Base-by-base conservation (phyloP, 225 moss, liverwort and hornwort genomes). In the Anthoceros angustus region DNA sequence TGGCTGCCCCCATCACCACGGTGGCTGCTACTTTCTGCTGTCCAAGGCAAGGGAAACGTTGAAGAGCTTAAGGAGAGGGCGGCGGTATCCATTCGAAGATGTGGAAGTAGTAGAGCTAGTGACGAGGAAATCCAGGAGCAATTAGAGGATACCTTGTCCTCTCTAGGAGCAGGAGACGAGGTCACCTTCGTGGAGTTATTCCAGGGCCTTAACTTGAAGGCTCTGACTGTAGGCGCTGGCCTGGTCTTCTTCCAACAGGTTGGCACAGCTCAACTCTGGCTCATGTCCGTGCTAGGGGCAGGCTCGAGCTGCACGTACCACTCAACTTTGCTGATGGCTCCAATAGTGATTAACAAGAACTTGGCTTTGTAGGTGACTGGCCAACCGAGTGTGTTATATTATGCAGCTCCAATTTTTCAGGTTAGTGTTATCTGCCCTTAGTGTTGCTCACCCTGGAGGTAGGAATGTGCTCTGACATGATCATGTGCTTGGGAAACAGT, bases 311-410 rank as follows among this genome's bases (percentile, higher is more conserved):
- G 32, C 2, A 4, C 32, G 4, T 32, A 32, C 32, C 32, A 32
- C 32, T 4, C 32, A n/a, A n/a, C n/a, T n/a, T n/a, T n/a, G n/a
- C n/a, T n/a, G n/a, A 32, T 32, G 32, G 32, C 32, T 32, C 32
- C 32, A 32, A 32, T 32, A 32, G 1, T 32, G 32, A 32, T 32
- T 32, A 32, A 32, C 32, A 32, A 32, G 32, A 32, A 32, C 32
- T 32, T 32, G 32, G 32, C 62, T 9, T 5, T 64, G 42, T 67
- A 79, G 71, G 69, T 98, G 40, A 98, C 95, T 2, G 95, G 95
- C 16, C 95, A 98, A 42, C 95, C 95, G 0, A 98, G 95, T 66
- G 95, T 98, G 21, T 84, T 98, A n/a, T 98, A 98, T 74, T 98
- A 98, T 55, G 95, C 95, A 1, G 92, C 92, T 5, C 80, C 83